These are phyloP conservation scores for Cercospora sp. DNA, from an alignment of 2,329 filamentous ascomycete species.

Conservation along the genomic window DNA sequence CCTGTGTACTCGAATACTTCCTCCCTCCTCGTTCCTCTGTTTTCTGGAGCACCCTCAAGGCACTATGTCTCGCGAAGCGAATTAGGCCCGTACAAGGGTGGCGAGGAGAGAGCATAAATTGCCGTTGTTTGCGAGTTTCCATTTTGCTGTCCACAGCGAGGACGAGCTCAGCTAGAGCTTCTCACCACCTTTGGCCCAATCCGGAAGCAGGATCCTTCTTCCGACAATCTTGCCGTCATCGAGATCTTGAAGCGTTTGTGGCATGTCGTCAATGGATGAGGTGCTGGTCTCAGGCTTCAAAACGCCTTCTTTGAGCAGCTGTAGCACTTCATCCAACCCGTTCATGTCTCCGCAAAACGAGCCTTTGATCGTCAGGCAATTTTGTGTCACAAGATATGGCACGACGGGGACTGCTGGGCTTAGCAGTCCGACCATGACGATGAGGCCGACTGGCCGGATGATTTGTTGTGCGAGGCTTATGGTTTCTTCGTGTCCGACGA, in stretches of 20 bases:
- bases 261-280: conserved; percentile 39
- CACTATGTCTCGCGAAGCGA: too few species aligned
- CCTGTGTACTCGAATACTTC: too few species aligned
- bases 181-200: conserved; percentile 22
- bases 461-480: conserved; percentile 26
- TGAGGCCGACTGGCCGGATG: conserved; percentile 23
- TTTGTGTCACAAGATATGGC: conserved; percentile 17
- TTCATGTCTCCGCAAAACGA: conserved; percentile 47
- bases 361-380: conserved; percentile 27
- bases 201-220: conserved; percentile 32
- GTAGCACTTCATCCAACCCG: conserved; percentile 43
- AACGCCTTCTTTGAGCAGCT: conserved; percentile 40
- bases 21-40: too few species aligned
- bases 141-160: background rate
- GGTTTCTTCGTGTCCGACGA: conserved; percentile 29
- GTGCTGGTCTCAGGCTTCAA: conserved; percentile 41
- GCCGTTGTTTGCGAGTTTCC: too few species aligned
- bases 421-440: conserved; percentile 30
- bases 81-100: too few species aligned
- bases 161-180: background rate
- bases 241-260: conserved; percentile 39
- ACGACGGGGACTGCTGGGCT: conserved; percentile 23
- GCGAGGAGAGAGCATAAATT: too few species aligned
- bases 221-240: conserved; percentile 41
- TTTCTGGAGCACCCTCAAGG: too few species aligned